Evolutionary conservation across 768 basidiomycete species (phyloP), one percentile per base, ranked within the genome.

Genomic region (Lactarius sanguifluus): DNA sequence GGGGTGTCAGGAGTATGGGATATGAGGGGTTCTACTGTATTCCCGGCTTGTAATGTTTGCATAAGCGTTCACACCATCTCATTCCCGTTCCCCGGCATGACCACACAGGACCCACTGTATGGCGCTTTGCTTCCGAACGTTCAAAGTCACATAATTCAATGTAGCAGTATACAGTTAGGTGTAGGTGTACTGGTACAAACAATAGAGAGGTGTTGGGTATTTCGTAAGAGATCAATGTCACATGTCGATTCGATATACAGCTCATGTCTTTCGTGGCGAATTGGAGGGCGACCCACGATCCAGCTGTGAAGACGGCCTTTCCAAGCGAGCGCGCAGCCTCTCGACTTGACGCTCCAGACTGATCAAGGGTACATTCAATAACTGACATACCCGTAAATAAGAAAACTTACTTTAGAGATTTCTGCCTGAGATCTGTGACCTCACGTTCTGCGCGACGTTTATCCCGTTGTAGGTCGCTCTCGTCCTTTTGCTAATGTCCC

Each of bases 391-490:
- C 8, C 15, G 30, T n/a, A 23, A 54, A 20, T 13, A 59, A 20
- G 40, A 20, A 25, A 47, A 75, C 87, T 59, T 71, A 91, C 90
- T 81, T 85, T 18, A 91, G 79, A 50, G 86, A 81, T 67, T 84
- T 84, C 75, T 91, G 88, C 75, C 85, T 89, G 71, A 84, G 85
- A 69, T 93, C 91, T 6, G 78, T 84, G 36, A 87, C 88, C 70
- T 93, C 91, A 45, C 89, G 82, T 71, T 92, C 91, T 43, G 88
- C 88, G 52, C 89, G 82, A 38, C 91, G 86, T 75, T 91, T 91
- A 28, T 83, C 84, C 13, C 88, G 81, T 70, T 88, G 85, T 3
- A 92, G 78, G n/a, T 82, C 79, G 68, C 79, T 85, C 76, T 88
- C 89, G 52, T 82, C 81, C 23, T 86, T 87, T 86, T 90, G 89